A percentile compares a stretch with the other conserved stretches of the same genome.
These are phyloP conservation scores for Bacterosira constricta DNA, from an alignment of 108 stramenopile genomes.

Conservation along the genomic window DNA sequence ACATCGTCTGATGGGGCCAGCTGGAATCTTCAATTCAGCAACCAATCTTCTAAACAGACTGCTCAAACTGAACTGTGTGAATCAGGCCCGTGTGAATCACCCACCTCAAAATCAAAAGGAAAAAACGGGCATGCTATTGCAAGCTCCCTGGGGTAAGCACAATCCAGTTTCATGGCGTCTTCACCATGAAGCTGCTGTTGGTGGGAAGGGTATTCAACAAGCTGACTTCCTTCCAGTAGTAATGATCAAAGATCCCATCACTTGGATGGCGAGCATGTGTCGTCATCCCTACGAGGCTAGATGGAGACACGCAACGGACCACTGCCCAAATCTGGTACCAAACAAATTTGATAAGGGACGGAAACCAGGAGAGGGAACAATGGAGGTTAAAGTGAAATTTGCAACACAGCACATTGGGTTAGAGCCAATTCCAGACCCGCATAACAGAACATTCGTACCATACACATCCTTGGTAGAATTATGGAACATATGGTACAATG, in stretches of 20 bases:
- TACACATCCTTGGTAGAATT: slow-evolving; percentile 64
- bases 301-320: slow-evolving; percentile 53
- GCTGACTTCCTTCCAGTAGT: slow-evolving; percentile 72
- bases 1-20: slow-evolving; percentile 61
- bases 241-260: slow-evolving; percentile 82
- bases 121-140: slow-evolving; percentile 33
- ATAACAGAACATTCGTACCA: slow-evolving; percentile 38
- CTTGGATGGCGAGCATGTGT: slow-evolving; percentile 90
- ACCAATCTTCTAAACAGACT: slow-evolving; percentile 48
- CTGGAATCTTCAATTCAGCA: slow-evolving; percentile 46
- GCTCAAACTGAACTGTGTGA: slow-evolving; percentile 39
- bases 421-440: slow-evolving; percentile 29
- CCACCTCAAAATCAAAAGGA: slow-evolving; percentile 13
- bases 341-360: slow-evolving; percentile 40
- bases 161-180: slow-evolving; percentile 62
- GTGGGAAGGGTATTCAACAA: not conserved
- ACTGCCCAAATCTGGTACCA: slow-evolving; percentile 79
- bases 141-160: slow-evolving; percentile 91
- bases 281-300: slow-evolving; percentile 63
- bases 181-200: slow-evolving; percentile 19
- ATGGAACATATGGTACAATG: slow-evolving; percentile 76
- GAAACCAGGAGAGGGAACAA: slow-evolving; percentile 6
- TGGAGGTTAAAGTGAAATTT: slow-evolving; percentile 23
- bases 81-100: slow-evolving; percentile 15
- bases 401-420: slow-evolving; percentile 35